phyloP scores from a whole-genome alignment of 805 yeast species.

The Starmerella sp. region DNA sequence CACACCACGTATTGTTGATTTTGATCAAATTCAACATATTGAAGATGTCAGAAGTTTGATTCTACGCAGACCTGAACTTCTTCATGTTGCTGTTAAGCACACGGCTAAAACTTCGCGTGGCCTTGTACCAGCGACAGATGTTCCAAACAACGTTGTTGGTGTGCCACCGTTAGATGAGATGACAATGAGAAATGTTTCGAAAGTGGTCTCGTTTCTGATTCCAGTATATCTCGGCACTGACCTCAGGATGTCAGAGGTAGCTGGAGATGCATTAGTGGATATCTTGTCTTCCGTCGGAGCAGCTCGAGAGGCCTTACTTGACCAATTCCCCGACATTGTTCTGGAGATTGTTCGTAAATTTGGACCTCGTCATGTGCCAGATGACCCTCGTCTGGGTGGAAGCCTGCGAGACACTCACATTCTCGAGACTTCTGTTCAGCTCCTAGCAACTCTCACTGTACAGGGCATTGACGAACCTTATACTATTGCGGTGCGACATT shows the following conservation, averaged over 20 bases:
- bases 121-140: background rate
- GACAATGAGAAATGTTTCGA: background rate
- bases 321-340: background rate
- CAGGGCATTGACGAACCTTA: background rate
- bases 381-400: background rate
- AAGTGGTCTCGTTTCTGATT: background rate
- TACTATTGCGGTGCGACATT: background rate
- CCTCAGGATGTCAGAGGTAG: background rate
- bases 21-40: background rate
- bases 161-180: background rate
- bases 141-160: background rate
- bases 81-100: background rate
- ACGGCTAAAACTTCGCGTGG: background rate
- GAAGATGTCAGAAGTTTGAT: background rate
- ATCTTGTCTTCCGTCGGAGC: background rate
- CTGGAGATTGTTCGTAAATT: background rate
- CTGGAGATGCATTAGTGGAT: background rate
- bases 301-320: background rate
- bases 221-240: background rate
- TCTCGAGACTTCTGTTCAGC: background rate
- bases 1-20: background rate
- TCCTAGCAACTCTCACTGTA: background rate
- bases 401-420: background rate
- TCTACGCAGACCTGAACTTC: background rate
- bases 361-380: background rate